These are phyloP conservation scores for Penicillium sp. DNA, from an alignment of 2,329 filamentous ascomycete genomes.

Conservation along the genomic window DNA sequence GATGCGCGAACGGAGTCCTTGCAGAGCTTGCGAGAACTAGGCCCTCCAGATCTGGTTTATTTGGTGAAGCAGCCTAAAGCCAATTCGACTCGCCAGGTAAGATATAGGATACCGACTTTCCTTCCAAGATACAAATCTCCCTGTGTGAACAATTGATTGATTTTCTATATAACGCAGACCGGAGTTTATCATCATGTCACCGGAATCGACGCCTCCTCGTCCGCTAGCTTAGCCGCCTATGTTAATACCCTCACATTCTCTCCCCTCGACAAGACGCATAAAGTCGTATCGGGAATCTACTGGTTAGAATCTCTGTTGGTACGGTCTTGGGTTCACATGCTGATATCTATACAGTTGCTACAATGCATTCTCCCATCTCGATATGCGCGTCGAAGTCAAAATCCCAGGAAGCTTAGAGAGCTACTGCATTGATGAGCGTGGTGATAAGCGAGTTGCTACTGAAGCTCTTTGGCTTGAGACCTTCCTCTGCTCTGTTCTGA, in stretches of 20 bases:
- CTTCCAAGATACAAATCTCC: not conserved
- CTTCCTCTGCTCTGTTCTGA: slow-evolving; percentile 89
- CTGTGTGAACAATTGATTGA: slow-evolving; percentile 2
- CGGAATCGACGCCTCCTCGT: slow-evolving; percentile 94
- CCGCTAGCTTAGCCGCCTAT: slow-evolving; percentile 93
- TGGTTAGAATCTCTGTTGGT: slow-evolving; percentile 58
- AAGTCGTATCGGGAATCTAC: slow-evolving; percentile 91
- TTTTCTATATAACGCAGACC: slow-evolving; percentile 52
- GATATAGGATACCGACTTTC: slow-evolving; percentile 6
- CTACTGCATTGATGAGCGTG: slow-evolving; percentile 95
- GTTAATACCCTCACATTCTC: slow-evolving; percentile 96
- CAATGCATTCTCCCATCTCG: slow-evolving; percentile 96
- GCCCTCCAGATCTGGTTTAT: slow-evolving; percentile 93
- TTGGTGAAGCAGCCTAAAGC: slow-evolving; percentile 74
- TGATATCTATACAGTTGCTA: slow-evolving; percentile 65
- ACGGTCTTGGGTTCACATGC: not conserved
- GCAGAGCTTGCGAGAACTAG: slow-evolving; percentile 81
- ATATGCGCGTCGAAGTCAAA: slow-evolving; percentile 97
- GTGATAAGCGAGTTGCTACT: slow-evolving; percentile 88
- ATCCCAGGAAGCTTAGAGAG: slow-evolving; percentile 96
- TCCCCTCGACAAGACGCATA: slow-evolving; percentile 76
- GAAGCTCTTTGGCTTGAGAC: slow-evolving; percentile 97
- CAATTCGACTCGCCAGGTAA: slow-evolving; percentile 57
- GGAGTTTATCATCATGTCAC: slow-evolving; percentile 98
- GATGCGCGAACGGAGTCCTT: slow-evolving; percentile 90